These are phyloP conservation scores for Podochytrium sp. DNA, from an alignment of 192 early-diverging fungal species.

Conservation along the genomic window DNA sequence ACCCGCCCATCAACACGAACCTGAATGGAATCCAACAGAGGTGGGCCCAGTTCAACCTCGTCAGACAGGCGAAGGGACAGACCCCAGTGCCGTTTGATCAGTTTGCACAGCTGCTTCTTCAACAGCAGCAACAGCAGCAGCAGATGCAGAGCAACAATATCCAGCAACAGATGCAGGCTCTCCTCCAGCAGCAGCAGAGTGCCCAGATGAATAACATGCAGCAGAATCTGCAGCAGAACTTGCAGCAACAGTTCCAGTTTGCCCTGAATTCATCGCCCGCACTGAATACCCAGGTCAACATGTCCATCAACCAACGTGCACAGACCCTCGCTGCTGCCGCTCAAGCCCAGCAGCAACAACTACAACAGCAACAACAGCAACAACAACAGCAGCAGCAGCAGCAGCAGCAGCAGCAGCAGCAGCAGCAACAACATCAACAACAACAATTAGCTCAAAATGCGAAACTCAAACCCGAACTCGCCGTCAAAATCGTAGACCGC, in stretches of 20 bases:
- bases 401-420: not conserved
- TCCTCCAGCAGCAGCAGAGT: not conserved
- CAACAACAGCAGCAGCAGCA: not conserved
- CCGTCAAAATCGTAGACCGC: constrained; percentile 2
- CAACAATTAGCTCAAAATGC: not conserved
- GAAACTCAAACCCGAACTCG: not conserved
- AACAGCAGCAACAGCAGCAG: constrained; percentile 13
- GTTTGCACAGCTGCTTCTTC: not conserved
- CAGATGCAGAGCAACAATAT: not conserved
- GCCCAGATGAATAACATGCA: not conserved
- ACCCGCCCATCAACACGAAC: too few relatives aligned
- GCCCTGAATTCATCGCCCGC: too few relatives aligned
- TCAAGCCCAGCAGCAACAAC: not conserved
- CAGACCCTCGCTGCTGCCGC: too few relatives aligned
- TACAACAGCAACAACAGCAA: not conserved
- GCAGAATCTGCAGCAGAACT: not conserved
- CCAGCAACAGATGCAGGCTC: not conserved
- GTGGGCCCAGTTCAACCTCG: not conserved
- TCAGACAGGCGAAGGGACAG: not conserved
- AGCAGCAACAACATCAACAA: constrained; percentile 6
- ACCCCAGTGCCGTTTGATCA: not conserved
- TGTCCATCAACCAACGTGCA: too few relatives aligned
- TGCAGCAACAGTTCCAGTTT: not conserved
- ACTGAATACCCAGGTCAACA: too few relatives aligned
- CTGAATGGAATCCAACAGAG: too few relatives aligned